A percentile compares a stretch with the other conserved stretches of the same genome.
Evolutionary conservation across 140 eudicot genomes (phyloP).

Genomic region (Stevia rebaudiana): DNA sequence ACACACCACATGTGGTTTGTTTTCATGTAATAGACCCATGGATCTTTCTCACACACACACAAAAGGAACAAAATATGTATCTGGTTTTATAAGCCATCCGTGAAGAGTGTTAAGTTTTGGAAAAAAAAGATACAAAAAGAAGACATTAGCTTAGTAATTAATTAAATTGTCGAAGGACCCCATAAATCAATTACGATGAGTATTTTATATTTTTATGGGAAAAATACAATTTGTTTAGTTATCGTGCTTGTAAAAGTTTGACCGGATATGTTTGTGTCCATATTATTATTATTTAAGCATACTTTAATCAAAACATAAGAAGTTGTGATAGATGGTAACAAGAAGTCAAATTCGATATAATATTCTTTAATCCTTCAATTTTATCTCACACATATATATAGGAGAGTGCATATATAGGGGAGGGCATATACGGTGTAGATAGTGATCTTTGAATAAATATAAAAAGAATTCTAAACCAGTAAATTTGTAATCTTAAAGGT

Average conservation of each 20-base stretch:
- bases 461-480: no score
- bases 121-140: background rate
- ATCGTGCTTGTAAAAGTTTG: no score
- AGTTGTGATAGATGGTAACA: background rate
- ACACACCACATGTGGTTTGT: conserved; percentile 31
- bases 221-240: background rate
- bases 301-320: background rate
- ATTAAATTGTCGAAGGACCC: background rate
- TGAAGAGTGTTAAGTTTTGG: background rate
- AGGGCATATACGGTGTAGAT: no score
- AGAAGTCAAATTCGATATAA: no score
- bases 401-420: no score
- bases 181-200: background rate
- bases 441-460: no score
- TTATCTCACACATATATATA: no score
- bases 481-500: no score
- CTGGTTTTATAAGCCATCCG: background rate
- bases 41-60: background rate
- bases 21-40: background rate
- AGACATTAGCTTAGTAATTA: background rate
- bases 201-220: background rate
- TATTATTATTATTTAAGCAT: no score
- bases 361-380: no score
- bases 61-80: background rate
- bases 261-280: background rate